phyloP scores from a whole-genome alignment of 2,329 filamentous ascomycete species.

The Xylaria digitata region DNA sequence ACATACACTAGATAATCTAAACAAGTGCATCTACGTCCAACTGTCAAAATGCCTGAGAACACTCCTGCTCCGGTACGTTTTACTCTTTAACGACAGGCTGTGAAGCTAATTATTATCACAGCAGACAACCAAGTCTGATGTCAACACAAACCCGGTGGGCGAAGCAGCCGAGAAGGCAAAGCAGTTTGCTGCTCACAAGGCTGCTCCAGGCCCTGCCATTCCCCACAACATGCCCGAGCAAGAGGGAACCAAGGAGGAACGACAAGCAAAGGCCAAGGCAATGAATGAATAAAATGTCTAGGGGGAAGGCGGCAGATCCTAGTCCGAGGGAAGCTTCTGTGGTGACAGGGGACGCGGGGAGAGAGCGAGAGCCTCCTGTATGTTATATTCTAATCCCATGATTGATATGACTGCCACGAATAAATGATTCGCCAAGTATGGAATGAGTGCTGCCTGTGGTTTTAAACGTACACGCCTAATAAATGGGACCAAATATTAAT shows the following conservation, averaged over 20 bases:
- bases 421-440: background rate
- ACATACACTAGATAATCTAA: slow-evolving; percentile 11
- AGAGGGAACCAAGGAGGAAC: slow-evolving; percentile 76
- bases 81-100: background rate
- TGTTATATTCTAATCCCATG: slow-evolving; percentile 1
- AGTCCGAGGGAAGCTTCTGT: background rate
- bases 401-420: slow-evolving; percentile 22
- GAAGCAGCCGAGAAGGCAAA: slow-evolving; percentile 52
- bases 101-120: slow-evolving; percentile 12
- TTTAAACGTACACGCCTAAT: background rate
- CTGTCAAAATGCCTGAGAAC: slow-evolving; percentile 46
- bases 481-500: background rate
- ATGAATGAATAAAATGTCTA: slow-evolving; percentile 67
- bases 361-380: background rate
- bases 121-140: slow-evolving; percentile 49
- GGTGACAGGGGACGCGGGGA: no score
- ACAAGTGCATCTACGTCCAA: slow-evolving; percentile 13
- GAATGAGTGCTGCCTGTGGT: slow-evolving; percentile 13
- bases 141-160: slow-evolving; percentile 52
- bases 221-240: slow-evolving; percentile 65
- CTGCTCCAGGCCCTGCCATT: slow-evolving; percentile 68
- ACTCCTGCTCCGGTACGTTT: slow-evolving; percentile 43
- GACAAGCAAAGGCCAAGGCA: slow-evolving; percentile 71
- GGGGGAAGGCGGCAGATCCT: background rate
- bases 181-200: slow-evolving; percentile 61